These are phyloP conservation scores for Diaporthe ilicicola DNA, from an alignment of 2,329 filamentous ascomycete species.

Conservation along the genomic window DNA sequence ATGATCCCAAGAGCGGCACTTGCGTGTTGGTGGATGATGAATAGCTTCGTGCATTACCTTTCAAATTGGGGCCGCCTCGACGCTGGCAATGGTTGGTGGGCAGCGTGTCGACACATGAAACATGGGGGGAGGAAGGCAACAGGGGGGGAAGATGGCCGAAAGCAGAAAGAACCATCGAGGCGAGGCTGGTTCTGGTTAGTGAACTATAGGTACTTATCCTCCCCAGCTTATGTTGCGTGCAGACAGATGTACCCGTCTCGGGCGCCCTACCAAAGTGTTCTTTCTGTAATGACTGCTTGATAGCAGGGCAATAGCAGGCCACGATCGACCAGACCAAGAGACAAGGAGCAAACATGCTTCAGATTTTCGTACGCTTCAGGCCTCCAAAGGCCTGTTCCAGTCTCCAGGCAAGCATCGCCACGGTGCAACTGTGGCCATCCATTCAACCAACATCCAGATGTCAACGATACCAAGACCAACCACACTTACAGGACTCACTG, in stretches of 20 bases:
- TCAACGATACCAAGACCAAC: not conserved
- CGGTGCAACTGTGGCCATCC: not conserved
- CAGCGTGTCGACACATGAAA: constrained; percentile 21
- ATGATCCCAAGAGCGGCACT: constrained; percentile 1
- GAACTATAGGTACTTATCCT: not conserved
- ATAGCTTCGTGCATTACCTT: constrained; percentile 11
- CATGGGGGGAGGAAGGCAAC: not conserved
- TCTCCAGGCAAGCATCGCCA: constrained; percentile 2
- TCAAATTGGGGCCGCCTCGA: not conserved
- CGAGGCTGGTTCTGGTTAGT: not conserved
- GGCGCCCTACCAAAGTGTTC: too few species aligned
- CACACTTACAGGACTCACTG: too few species aligned
- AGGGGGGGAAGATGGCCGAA: constrained; percentile 7
- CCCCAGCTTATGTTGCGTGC: not conserved
- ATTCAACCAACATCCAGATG: not conserved
- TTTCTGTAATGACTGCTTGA: too few species aligned
- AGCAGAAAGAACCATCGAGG: constrained; percentile 7
- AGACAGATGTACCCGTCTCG: not conserved
- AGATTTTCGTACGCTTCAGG: not conserved
- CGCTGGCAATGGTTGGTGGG: constrained; percentile 19
- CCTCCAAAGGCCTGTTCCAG: constrained; percentile 5
- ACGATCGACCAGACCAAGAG: not conserved
- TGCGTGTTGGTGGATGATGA: constrained; percentile 3
- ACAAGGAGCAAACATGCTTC: not conserved
- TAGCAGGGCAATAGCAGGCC: not conserved